These are phyloP conservation scores for Plasmopara halstedii DNA, from an alignment of 352 stramenopile genomes.

Conservation along the genomic window DNA sequence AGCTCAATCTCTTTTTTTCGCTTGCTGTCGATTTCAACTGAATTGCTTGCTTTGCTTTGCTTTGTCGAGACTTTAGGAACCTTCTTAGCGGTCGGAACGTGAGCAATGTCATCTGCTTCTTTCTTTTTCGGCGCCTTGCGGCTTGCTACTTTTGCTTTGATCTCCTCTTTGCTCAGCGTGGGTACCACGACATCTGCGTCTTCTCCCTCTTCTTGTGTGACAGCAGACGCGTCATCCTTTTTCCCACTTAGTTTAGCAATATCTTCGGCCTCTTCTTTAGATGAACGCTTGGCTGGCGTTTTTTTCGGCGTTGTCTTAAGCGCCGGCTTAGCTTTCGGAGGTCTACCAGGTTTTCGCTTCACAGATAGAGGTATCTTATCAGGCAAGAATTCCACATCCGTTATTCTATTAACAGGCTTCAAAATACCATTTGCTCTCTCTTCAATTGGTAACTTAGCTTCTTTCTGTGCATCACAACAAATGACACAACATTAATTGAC, in stretches of 20 bases:
- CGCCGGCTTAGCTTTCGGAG: conserved; percentile 29
- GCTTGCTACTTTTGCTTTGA: conserved; percentile 67
- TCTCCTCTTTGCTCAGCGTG: conserved; percentile 62
- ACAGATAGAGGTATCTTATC: conserved; percentile 14
- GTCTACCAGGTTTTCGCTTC: conserved; percentile 42
- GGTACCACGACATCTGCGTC: conserved; percentile 5
- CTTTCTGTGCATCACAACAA: conserved; percentile 38
- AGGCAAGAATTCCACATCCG: conserved; percentile 5
- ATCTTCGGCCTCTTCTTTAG: conserved; percentile 8
- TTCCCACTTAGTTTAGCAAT: conserved; percentile 6
- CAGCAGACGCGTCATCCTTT: conserved; percentile 6
- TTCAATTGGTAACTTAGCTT: conserved; percentile 40
- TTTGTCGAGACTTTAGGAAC: conserved; percentile 23
- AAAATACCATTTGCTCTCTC: conserved; percentile 49
- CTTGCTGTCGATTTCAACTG: conserved; percentile 55
- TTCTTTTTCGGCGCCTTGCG: conserved; percentile 70
- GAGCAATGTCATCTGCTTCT: conserved; percentile 17
- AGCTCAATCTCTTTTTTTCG: conserved; percentile 78
- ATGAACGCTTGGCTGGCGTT: conserved; percentile 15
- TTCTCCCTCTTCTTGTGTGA: conserved; percentile 36
- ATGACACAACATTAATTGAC: neutral
- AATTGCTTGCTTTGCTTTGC: conserved; percentile 19
- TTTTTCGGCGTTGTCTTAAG: conserved; percentile 8
- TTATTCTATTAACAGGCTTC: conserved; percentile 23
- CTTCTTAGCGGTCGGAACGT: conserved; percentile 29